These are phyloP conservation scores for Euphorbia celastroides DNA, from an alignment of 441 rosid species.

Conservation along the genomic window DNA sequence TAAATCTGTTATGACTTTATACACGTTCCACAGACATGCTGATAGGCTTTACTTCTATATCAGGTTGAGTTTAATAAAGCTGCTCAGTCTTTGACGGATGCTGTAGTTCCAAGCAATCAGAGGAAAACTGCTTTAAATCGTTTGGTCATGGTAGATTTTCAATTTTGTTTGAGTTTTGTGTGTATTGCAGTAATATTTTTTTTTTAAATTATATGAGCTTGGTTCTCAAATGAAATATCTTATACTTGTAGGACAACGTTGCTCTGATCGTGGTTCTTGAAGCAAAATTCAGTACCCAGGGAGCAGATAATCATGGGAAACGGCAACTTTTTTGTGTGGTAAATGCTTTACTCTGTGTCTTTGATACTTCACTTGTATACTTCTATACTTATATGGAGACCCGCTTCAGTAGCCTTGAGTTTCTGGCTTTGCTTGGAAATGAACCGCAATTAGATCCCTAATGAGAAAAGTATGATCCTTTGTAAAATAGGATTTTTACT, in stretches of 20 bases:
- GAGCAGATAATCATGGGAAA: conserved; percentile 78
- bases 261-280: conserved; percentile 94
- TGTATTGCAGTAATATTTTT: neutral
- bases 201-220: conserved; percentile 11
- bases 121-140: conserved; percentile 86
- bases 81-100: conserved; percentile 97
- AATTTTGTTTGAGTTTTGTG: neutral
- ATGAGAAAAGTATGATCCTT: neutral
- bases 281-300: conserved; percentile 87
- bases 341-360: conserved; percentile 25
- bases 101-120: conserved; percentile 73
- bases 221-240: conserved; percentile 21
- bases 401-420: neutral
- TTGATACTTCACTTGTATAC: neutral
- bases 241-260: conserved; percentile 69
- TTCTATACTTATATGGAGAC: neutral
- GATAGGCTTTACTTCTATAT: conserved; percentile 19
- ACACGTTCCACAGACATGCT: conserved; percentile 14
- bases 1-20: conserved; percentile 1
- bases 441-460: neutral
- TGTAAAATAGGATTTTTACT: neutral
- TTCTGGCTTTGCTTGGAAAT: neutral
- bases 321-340: conserved; percentile 98
- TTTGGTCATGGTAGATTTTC: conserved; percentile 63
- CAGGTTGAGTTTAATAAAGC: conserved; percentile 99